Percentiles rank a stretch among this genome's conserved stretches.
phyloP scores from a whole-genome alignment of 2,329 filamentous ascomycete species.

The Purpureocillium takamizusanense region DNA sequence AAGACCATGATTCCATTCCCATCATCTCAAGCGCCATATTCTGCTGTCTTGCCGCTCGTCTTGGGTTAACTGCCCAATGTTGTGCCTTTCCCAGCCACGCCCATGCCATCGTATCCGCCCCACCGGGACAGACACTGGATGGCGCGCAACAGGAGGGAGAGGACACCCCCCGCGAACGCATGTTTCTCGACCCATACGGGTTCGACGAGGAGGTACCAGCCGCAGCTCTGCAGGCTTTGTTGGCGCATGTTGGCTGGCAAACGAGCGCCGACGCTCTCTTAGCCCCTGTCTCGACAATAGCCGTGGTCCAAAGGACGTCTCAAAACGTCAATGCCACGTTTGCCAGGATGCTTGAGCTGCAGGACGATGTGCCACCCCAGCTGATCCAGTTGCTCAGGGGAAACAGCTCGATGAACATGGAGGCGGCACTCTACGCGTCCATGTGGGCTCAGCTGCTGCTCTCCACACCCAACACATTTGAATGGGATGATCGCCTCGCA shows the following conservation, averaged over 20 bases:
- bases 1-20: conserved; percentile 70
- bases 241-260: conserved; percentile 41
- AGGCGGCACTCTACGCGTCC: conserved; percentile 59
- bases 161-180: conserved; percentile 33
- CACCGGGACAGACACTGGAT: conserved; percentile 51
- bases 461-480: conserved; percentile 33
- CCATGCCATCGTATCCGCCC: conserved; percentile 65
- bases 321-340: conserved; percentile 74
- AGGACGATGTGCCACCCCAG: conserved; percentile 15
- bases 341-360: conserved; percentile 17
- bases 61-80: conserved; percentile 69
- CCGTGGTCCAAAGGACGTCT: conserved; percentile 62
- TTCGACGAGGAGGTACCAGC: conserved; percentile 57
- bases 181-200: conserved; percentile 80
- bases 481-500: conserved; percentile 53
- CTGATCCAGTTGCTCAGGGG: conserved; percentile 25
- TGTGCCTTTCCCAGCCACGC: conserved; percentile 82
- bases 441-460: conserved; percentile 62
- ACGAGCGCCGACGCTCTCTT: conserved; percentile 43
- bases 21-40: conserved; percentile 83
- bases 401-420: conserved; percentile 32
- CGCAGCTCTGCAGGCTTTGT: conserved; percentile 46
- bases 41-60: conserved; percentile 63
- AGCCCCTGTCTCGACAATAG: conserved; percentile 50
- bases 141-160: conserved; percentile 27